Evolutionary conservation across 2,329 filamentous ascomycete species (phyloP), one percentile per base, ranked within the genome.

Genomic region (Fusarium sacchari): DNA sequence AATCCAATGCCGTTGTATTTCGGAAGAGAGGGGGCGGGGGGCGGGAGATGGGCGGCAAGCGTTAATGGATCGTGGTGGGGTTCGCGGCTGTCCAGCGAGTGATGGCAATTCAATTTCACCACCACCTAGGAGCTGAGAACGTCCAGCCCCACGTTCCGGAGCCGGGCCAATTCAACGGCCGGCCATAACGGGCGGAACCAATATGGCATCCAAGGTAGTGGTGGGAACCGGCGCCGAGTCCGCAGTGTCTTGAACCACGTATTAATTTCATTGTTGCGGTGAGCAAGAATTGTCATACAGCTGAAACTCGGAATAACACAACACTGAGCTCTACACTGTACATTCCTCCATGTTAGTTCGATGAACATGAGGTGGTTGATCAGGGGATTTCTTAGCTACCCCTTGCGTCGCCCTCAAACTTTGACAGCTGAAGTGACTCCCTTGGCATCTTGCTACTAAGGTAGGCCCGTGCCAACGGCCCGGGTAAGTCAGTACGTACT

Each of bases 1-100:
- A 71, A 71, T 28, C 47, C 58, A 40, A 42, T 32, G 61, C 61
- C 44, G 70, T 73, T 71, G 61, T 40, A 39, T 52, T 57, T 73
- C 71, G 71, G 71, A 73, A 73, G 60, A 52, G 71, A 67, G 70
- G 69, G 70, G 70, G 69, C 46, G 69, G 64, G 59, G 68, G 69
- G 64, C 34, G 68, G 67, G 47, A 47, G 67, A 71, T 67, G 67
- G 64, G 64, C 56, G 61, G 52, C 62, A 67, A 60, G 65, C 55
- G 63, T 62, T 40, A 57, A 42, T 46, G 32, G 52, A 62, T 57
- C 53, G 17, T 62, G 50, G 69, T 61, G 67, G 63, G 56, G 69
- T 32, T 49, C 68, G 68, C 60, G 63, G 59, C 43, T 63, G 44
- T 60, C 15, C 34, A 49, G 30, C 75, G 56, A 77, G 75, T 77